Evolutionary conservation across 164 flowering plant species (phyloP).

Genomic region (Dillenia suffruticosa): DNA sequence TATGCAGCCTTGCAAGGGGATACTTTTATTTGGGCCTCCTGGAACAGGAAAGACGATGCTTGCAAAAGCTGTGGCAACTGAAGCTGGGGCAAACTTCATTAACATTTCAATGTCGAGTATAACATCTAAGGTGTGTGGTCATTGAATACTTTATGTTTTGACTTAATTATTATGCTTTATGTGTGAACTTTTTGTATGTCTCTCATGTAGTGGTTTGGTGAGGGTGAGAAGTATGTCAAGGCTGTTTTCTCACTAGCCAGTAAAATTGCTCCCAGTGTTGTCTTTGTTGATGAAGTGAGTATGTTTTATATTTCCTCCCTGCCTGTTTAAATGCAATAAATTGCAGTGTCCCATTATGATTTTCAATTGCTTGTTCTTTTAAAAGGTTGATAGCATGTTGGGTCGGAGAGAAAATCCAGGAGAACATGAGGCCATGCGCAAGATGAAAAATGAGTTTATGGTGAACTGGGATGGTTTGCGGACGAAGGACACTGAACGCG

Average conservation of each 20-base stretch:
- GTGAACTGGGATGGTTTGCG: constrained; percentile 96
- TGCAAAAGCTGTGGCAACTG: constrained; percentile 96
- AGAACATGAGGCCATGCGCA: constrained; percentile 97
- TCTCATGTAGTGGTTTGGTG: constrained; percentile 84
- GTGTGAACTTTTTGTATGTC: not conserved
- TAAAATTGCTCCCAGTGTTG: constrained; percentile 91
- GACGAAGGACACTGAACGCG: constrained; percentile 86
- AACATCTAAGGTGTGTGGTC: constrained; percentile 71
- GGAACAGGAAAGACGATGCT: constrained; percentile 99
- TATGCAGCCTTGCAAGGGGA: constrained; percentile 94
- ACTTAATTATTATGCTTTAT: not conserved
- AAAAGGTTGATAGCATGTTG: constrained; percentile 95
- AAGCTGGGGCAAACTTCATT: constrained; percentile 97
- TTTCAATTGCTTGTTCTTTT: constrained; percentile 6
- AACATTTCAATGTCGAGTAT: constrained; percentile 98
- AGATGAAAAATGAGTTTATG: constrained; percentile 99
- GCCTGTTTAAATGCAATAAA: not conserved
- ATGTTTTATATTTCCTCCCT: not conserved
- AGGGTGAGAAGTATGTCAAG: constrained; percentile 95
- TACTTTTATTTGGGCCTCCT: constrained; percentile 93
- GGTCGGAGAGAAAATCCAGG: constrained; percentile 91
- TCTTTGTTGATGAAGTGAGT: constrained; percentile 94
- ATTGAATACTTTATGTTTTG: not conserved
- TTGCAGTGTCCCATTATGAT: not conserved
- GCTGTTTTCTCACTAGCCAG: constrained; percentile 95